phyloP scores from a whole-genome alignment of 164 flowering plant species.

The Tetracentron sinense region DNA sequence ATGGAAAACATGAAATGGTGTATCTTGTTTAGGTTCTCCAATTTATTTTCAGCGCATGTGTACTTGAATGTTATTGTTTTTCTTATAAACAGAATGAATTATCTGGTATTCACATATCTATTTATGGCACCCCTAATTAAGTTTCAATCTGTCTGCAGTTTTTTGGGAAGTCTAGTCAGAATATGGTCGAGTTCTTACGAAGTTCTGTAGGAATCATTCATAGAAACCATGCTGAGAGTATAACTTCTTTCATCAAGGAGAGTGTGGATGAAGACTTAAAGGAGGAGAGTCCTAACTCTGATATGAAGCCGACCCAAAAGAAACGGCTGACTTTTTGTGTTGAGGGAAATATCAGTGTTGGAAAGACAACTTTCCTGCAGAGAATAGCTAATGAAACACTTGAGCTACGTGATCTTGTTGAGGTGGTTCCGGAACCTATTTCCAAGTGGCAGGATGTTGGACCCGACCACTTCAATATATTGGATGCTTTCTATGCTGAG shows the following conservation, averaged over 20 bases:
- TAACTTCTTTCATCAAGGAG: constrained; percentile 74
- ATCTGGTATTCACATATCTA: too few relatives aligned
- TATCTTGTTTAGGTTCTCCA: too few relatives aligned
- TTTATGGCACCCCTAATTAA: constrained; percentile 1
- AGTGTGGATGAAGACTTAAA: constrained; percentile 81
- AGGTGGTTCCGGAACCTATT: constrained; percentile 94
- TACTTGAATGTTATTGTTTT: background rate
- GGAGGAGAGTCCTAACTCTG: constrained; percentile 46
- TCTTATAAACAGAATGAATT: too few relatives aligned
- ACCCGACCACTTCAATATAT: constrained; percentile 90
- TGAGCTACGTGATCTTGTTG: constrained; percentile 89
- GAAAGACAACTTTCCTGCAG: constrained; percentile 93
- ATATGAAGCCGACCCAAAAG: constrained; percentile 34
- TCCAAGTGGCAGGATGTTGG: constrained; percentile 97
- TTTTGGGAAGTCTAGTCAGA: constrained; percentile 63
- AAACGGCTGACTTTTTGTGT: constrained; percentile 88
- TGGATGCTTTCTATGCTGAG: constrained; percentile 90
- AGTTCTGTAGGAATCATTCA: constrained; percentile 93
- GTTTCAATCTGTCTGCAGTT: constrained; percentile 56
- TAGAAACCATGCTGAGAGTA: constrained; percentile 91
- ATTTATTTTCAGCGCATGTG: background rate
- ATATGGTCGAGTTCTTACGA: constrained; percentile 85
- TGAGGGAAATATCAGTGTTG: constrained; percentile 98
- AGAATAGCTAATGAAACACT: constrained; percentile 96
- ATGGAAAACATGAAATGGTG: too few relatives aligned